phyloP scores from a whole-genome alignment of 202 grass and related monocot genomes.

The Elaeis oleifera region DNA sequence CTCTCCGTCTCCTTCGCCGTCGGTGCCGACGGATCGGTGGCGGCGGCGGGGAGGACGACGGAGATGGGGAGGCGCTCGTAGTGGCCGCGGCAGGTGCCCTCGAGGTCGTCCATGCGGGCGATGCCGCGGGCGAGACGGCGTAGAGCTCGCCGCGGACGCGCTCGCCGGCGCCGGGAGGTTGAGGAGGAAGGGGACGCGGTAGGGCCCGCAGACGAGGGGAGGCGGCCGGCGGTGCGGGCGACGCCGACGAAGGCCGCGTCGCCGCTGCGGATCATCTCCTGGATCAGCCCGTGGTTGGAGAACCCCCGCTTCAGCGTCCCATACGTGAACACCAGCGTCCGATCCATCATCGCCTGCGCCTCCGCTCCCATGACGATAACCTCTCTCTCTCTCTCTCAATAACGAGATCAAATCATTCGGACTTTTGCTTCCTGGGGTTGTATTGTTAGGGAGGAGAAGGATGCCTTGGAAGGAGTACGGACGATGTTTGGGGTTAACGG shows the following conservation, averaged over 20 bases:
- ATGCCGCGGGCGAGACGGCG: constrained; percentile 48
- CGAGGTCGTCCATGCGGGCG: constrained; percentile 67
- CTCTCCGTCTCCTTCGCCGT: constrained; percentile 3
- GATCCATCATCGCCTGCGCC: background rate
- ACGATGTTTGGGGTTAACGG: too few relatives aligned
- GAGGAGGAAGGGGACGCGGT: constrained; percentile 95
- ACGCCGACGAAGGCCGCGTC: constrained; percentile 48
- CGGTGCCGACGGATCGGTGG: background rate
- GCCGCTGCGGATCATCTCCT: constrained; percentile 40
- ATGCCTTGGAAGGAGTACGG: too few relatives aligned
- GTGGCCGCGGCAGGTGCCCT: constrained; percentile 57
- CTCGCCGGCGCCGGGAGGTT: constrained; percentile 40
- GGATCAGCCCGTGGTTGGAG: constrained; percentile 72
- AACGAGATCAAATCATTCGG: too few relatives aligned
- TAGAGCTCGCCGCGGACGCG: constrained; percentile 71
- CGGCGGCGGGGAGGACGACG: constrained; percentile 25
- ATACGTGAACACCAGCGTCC: constrained; percentile 84
- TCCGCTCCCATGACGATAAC: background rate
- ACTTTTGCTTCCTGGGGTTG: too few relatives aligned
- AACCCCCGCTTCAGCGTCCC: constrained; percentile 89
- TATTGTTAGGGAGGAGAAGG: too few relatives aligned
- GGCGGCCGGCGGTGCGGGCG: constrained; percentile 29
- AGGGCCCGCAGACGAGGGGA: constrained; percentile 85
- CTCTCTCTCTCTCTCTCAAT: too few relatives aligned
- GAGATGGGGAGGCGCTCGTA: constrained; percentile 65